phyloP scores from a whole-genome alignment of 164 flowering plant species.

The Piper betle region DNA sequence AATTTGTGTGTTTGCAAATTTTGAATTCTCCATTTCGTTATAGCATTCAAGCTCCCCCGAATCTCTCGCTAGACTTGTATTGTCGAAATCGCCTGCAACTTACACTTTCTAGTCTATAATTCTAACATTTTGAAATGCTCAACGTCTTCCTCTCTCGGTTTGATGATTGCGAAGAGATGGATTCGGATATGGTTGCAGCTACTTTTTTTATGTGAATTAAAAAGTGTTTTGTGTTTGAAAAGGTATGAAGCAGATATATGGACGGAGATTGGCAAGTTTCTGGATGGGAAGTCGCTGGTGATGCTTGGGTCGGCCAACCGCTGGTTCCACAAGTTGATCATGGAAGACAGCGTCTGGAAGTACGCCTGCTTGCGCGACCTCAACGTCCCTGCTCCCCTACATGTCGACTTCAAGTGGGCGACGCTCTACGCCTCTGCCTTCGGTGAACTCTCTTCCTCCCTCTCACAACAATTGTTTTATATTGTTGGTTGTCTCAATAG shows the following conservation, averaged over 20 bases:
- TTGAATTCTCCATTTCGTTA: too few relatives aligned
- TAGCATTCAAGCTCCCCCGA: too few relatives aligned
- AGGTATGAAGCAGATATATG: constrained; percentile 76
- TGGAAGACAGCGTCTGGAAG: constrained; percentile 72
- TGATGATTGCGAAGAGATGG: too few relatives aligned
- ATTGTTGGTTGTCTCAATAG: too few relatives aligned
- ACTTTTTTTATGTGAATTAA: too few relatives aligned
- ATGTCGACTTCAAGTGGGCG: constrained; percentile 51
- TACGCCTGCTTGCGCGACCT: constrained; percentile 78
- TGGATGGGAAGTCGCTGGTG: constrained; percentile 66
- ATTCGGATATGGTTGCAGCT: too few relatives aligned
- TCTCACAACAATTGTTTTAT: not conserved
- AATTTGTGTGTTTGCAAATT: too few relatives aligned
- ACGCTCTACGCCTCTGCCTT: constrained; percentile 60
- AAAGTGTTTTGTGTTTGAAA: not conserved
- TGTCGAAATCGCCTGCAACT: too few relatives aligned
- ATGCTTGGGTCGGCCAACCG: constrained; percentile 53
- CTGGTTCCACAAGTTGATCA: constrained; percentile 57
- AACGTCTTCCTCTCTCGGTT: too few relatives aligned
- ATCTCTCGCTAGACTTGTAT: too few relatives aligned
- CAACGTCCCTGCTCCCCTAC: constrained; percentile 46
- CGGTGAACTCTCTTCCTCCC: constrained; percentile 25
- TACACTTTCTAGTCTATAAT: too few relatives aligned
- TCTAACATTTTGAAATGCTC: too few relatives aligned
- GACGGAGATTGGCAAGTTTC: constrained; percentile 75